These are phyloP conservation scores for Candida odintsovae DNA, from an alignment of 805 yeast species.

Conservation along the genomic window DNA sequence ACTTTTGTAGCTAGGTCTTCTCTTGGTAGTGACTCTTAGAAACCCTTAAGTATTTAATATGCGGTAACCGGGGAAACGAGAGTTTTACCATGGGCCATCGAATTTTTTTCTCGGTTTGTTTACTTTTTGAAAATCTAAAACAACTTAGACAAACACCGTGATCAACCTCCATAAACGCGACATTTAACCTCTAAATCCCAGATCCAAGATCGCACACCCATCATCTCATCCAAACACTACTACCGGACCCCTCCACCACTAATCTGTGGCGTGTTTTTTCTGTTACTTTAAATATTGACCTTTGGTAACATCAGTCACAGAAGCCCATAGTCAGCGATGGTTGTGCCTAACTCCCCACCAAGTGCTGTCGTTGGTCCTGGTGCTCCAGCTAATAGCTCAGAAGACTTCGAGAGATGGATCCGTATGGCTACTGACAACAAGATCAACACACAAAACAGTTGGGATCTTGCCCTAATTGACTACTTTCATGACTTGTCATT, in stretches of 20 bases:
- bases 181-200: not conserved
- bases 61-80: not conserved
- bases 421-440: slow-evolving; percentile 78
- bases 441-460: slow-evolving; percentile 77
- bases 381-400: slow-evolving; percentile 4
- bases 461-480: slow-evolving; percentile 89
- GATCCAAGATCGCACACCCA: not conserved
- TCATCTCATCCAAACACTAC: not conserved
- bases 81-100: not conserved
- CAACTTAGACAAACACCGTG: not conserved
- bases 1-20: too few relatives aligned
- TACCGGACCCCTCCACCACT: not conserved
- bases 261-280: not conserved
- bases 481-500: slow-evolving; percentile 81
- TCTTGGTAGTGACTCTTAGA: too few relatives aligned
- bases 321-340: slow-evolving; percentile 17
- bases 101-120: slow-evolving; percentile 3
- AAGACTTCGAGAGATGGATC: slow-evolving; percentile 69
- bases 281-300: not conserved
- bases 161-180: not conserved
- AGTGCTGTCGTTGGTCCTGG: slow-evolving; percentile 6
- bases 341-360: slow-evolving; percentile 6
- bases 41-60: too few relatives aligned
- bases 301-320: not conserved
- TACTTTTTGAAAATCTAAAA: slow-evolving; percentile 1